A percentile compares a stretch with the other conserved stretches of the same genome.
phyloP scores from a whole-genome alignment of 148 eudicot genomes.

The Chenopodium berlandieri region DNA sequence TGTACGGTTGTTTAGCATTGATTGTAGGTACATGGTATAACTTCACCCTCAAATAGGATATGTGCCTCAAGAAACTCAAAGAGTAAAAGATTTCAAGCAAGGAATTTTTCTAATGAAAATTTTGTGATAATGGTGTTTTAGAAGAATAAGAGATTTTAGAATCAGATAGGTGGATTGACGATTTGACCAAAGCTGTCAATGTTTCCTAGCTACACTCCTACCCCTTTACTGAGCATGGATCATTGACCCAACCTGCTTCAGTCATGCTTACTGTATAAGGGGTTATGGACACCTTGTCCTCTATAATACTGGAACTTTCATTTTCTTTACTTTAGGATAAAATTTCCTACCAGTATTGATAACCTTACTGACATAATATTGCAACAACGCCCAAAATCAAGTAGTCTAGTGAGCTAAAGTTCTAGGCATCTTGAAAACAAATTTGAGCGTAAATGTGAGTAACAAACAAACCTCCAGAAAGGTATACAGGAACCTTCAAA shows the following conservation, averaged over 20 bases:
- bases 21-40: neutral
- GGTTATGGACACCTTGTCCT: neutral
- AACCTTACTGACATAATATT: neutral
- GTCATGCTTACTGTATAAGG: neutral
- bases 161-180: neutral
- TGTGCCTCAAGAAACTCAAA: neutral
- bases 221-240: neutral
- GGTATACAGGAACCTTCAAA: conserved; percentile 84
- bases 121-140: neutral
- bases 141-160: neutral
- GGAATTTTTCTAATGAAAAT: neutral
- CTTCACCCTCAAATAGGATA: neutral
- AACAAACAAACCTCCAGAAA: conserved; percentile 71
- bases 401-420: neutral
- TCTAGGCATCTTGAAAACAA: neutral
- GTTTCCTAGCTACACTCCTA: neutral
- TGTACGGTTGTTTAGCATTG: neutral
- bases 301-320: neutral
- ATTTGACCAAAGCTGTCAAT: neutral
- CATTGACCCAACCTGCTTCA: neutral
- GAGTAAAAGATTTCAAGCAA: neutral
- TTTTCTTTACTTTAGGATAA: neutral
- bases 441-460: neutral
- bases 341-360: neutral
- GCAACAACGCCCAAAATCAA: neutral